Percentiles rank a stretch among this genome's conserved stretches.
phyloP scores from a whole-genome alignment of 176 grass and related monocot genomes.

The Eragrostis nindensis region DNA sequence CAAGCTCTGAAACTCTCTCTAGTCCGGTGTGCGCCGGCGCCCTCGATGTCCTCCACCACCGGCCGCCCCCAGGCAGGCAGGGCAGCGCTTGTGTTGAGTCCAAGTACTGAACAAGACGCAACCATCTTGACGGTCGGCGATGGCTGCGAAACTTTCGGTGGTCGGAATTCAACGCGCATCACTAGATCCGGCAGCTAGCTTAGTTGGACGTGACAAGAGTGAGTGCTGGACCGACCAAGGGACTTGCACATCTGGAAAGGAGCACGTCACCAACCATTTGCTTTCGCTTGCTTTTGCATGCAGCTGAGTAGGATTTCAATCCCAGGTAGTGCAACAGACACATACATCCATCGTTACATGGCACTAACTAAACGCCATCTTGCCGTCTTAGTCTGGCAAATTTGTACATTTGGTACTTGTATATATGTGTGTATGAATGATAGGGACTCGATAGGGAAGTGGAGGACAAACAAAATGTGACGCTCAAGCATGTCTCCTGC shows the following conservation, averaged over 20 bases:
- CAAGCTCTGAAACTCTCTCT: not conserved
- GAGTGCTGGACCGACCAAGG: slow-evolving; percentile 11
- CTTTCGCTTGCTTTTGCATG: not conserved
- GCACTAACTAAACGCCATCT: not conserved
- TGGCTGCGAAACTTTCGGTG: slow-evolving; percentile 32
- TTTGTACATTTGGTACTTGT: not conserved
- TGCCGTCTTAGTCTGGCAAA: not conserved
- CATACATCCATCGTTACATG: not conserved
- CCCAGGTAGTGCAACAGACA: not conserved
- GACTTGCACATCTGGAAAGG: not conserved
- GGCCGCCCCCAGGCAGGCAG: not conserved
- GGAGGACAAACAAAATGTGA: slow-evolving; percentile 19
- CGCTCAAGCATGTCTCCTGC: slow-evolving; percentile 15
- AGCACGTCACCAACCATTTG: not conserved
- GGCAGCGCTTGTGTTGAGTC: not conserved
- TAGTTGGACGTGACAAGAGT: not conserved
- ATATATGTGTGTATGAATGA: not conserved
- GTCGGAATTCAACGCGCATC: slow-evolving; percentile 6
- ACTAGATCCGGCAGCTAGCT: not conserved
- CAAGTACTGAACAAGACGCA: not conserved
- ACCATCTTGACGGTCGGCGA: not conserved
- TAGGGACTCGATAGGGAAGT: not conserved
- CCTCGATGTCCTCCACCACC: not conserved
- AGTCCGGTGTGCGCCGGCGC: not conserved
- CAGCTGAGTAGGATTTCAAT: slow-evolving; percentile 2